phyloP scores from a whole-genome alignment of 2,329 filamentous ascomycete species.

The Hansfordia pulvinata region DNA sequence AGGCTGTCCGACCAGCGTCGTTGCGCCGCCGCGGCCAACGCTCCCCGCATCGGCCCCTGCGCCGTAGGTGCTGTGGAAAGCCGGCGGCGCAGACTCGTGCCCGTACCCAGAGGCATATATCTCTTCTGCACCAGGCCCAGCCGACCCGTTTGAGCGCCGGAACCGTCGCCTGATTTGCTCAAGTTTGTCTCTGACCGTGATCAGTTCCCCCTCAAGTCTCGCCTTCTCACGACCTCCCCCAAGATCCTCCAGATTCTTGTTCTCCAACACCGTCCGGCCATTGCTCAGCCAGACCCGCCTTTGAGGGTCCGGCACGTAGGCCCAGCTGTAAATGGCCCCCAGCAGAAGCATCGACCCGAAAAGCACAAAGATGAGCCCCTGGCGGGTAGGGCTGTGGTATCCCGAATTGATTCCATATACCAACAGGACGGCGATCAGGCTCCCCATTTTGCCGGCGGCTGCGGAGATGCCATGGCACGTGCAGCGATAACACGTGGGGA shows the following conservation, averaged over 20 bases:
- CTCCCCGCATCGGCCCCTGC: no score
- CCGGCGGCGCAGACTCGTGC: no score
- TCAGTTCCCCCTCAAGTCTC: conserved; percentile 26
- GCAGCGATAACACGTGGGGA: conserved; percentile 48
- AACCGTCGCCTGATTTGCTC: conserved; percentile 4
- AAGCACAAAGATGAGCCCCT: conserved; percentile 35
- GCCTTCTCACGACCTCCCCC: conserved; percentile 33
- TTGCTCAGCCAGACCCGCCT: conserved; percentile 19
- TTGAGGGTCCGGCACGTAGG: conserved; percentile 34
- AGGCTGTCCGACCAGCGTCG: no score
- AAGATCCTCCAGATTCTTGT: conserved; percentile 34
- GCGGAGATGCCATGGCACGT: conserved; percentile 50
- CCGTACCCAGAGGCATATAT: no score
- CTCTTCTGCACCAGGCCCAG: no score
- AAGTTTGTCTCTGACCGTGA: conserved; percentile 27
- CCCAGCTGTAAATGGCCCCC: conserved; percentile 36
- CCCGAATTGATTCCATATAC: conserved; percentile 31
- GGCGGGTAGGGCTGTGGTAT: conserved; percentile 25
- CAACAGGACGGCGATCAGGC: conserved; percentile 5
- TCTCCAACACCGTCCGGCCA: conserved; percentile 23
- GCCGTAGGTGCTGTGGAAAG: no score
- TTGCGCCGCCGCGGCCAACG: no score
- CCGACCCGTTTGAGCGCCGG: no score
- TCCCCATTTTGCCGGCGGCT: conserved; percentile 42
- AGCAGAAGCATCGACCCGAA: conserved; percentile 34